Evolutionary conservation across 2,329 filamentous ascomycete genomes (phyloP), one percentile per base, ranked within the genome.

Genomic region (Dothideomycetes sp.): DNA sequence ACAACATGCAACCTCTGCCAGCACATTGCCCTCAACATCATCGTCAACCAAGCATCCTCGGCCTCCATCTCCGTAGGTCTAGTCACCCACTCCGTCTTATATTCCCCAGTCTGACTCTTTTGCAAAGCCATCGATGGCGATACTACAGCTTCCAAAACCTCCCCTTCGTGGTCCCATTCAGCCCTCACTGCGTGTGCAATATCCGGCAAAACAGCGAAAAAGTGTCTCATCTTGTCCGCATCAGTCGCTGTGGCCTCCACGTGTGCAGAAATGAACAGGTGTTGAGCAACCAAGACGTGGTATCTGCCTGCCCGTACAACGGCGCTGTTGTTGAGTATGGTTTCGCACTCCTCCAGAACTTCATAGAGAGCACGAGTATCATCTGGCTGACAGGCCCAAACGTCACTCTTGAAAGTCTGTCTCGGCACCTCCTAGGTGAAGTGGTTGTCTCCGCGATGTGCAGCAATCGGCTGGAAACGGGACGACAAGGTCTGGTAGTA

Each of bases 31-130:
- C 38, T 11, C 16, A 41, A 17, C 30, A 41, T 34, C 38, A 41
- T 41, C 5, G 38, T 31, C 18, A 41, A 29, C 38, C 38, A 41
- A 23, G 38, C 38, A 22, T 34, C 38, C n/a, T 41, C 30, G n/a
- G 6, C 32, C 13, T 33, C n/a, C 30, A 33, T 18, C 22, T 41
- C 30, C 12, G 15, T 33, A 3, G 38, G 38, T 23, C 38, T 29
- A 12, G 12, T 24, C n/a, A 41, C 18, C 38, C 23, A 41, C 2
- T 34, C 24, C 5, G 24, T 34, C 24, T 34, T 33, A n/a, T n/a
- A n/a, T n/a, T n/a, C n/a, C n/a, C 12, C 12, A 15, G 6, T 15
- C 22, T 18, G 33, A 8, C 10, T 40, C n/a, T n/a, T 17, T 11
- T 25, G 17, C 10, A 28, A 28, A 5, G 28, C 8, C 11, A 17